Base-by-base conservation (phyloP, 1,284 basidiomycete genomes). In the Trametes versicolor region DNA sequence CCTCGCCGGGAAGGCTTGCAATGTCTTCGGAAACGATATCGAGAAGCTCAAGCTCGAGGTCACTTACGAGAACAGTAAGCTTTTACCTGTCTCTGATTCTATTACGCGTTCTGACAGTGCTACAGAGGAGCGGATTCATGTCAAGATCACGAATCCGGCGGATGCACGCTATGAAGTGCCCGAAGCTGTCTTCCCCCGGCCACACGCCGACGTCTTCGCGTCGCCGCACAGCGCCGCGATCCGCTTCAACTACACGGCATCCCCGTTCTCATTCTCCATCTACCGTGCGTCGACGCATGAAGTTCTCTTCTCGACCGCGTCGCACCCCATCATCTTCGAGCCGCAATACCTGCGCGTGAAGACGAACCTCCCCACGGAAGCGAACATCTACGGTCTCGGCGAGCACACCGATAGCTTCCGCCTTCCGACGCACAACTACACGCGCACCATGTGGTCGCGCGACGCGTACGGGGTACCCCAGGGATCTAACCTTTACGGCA, bases 321-420 rank as follows among this genome's bases (percentile, higher is more conserved):
- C 79, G 2, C 82, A 88, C 70, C 80, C 88, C 5, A 77, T 93
- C 72, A 86, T 94, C 68, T 93, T 92, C 70, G 91, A 94, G 73
- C 86, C 90, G 17, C 93, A 94, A 75, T 94, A 92, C 73, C 81
- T 94, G 19, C 90, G 92, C 63, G 75, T 93, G 60, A 88, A 88
- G 76, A 88, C 87, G 27, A 72, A 67, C 60, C 75, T 90, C 1
- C 86, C 87, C 0, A 60, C 73, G 8, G 78, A 85, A 43, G 86
- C 92, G 48, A 92, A 94, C 76, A 84, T 94, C 61, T 94, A 93
- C 70, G 93, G 93, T 2, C 82, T 94, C 5, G 92, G 92, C 23
- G 92, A 94, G 73, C 87, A 91, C 75, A 87, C 89, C 8, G 85
- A 91, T 62, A 73, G 84, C 0, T 91, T 91, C 82, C 84, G 85